These are phyloP conservation scores for apple (Malus domestica) DNA, from an alignment of 306 rosid genomes.

Conservation along the genomic window DNA sequence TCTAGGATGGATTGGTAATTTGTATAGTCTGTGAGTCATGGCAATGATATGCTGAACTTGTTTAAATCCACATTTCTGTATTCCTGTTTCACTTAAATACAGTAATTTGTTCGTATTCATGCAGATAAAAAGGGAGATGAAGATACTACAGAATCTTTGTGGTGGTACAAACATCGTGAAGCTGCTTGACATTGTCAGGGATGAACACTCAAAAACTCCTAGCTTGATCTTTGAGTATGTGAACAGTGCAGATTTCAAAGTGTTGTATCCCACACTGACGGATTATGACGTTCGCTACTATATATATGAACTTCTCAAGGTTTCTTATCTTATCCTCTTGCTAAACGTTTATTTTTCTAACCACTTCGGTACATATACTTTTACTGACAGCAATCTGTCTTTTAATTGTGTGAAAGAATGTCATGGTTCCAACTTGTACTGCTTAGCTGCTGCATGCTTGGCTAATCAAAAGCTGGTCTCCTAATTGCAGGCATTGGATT, in stretches of 20 bases:
- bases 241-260: slow-evolving; percentile 42
- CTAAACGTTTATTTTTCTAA: neutral
- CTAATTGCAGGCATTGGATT: slow-evolving; percentile 35
- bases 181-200: slow-evolving; percentile 37
- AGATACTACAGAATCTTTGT: slow-evolving; percentile 43
- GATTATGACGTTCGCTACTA: slow-evolving; percentile 47
- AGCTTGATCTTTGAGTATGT: slow-evolving; percentile 42
- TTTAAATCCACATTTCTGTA: neutral
- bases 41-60: neutral
- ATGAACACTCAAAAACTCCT: slow-evolving; percentile 38
- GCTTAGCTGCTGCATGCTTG: neutral
- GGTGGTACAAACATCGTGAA: slow-evolving; percentile 43
- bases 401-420: neutral
- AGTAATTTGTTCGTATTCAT: neutral
- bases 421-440: neutral
- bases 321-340: neutral
- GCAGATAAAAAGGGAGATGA: slow-evolving; percentile 44
- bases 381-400: neutral
- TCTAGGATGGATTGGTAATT: neutral
- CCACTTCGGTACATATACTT: neutral
- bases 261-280: slow-evolving; percentile 32
- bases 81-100: neutral
- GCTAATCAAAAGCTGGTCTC: neutral
- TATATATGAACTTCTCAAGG: slow-evolving; percentile 42
- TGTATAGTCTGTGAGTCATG: no score